Evolutionary conservation across 768 basidiomycete species (phyloP).

Genomic region (Daedaleopsis sinensis): DNA sequence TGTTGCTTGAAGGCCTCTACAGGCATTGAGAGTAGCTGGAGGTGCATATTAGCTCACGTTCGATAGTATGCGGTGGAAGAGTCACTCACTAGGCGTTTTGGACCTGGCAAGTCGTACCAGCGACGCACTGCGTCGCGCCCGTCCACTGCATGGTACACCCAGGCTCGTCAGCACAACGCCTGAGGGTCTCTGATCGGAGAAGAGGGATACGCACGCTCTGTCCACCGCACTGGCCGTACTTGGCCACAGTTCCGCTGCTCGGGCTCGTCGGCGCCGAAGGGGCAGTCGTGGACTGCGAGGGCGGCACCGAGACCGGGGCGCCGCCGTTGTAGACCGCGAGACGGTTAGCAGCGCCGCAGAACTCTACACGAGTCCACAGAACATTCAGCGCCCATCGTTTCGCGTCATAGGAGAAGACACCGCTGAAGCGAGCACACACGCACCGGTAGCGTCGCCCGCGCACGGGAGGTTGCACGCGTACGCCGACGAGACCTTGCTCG

Average conservation of each 20-base stretch:
- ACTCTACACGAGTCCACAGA: not conserved
- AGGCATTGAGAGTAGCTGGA: not conserved
- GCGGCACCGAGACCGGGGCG: conserved; percentile 1
- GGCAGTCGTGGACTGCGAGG: not conserved
- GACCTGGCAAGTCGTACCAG: not conserved
- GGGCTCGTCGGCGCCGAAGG: not conserved
- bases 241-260: not conserved
- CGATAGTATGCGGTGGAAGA: not conserved
- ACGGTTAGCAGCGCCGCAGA: conserved; percentile 5
- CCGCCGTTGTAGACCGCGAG: conserved; percentile 4
- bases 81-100: not conserved
- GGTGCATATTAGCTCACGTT: not conserved
- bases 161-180: not conserved
- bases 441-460: not conserved
- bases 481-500: conserved; percentile 2
- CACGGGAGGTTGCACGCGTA: conserved; percentile 4
- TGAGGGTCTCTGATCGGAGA: not conserved
- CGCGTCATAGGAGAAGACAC: too few relatives aligned
- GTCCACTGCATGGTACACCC: not conserved
- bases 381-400: not conserved
- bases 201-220: not conserved
- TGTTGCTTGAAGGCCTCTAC: too few relatives aligned
- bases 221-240: conserved; percentile 8
- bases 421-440: not conserved
- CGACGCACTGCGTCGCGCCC: not conserved